A percentile compares a stretch with the other conserved stretches of the same genome.
Conservation (phyloP, 768 basidiomycete genomes). For the Lentinula edodes region DNA sequence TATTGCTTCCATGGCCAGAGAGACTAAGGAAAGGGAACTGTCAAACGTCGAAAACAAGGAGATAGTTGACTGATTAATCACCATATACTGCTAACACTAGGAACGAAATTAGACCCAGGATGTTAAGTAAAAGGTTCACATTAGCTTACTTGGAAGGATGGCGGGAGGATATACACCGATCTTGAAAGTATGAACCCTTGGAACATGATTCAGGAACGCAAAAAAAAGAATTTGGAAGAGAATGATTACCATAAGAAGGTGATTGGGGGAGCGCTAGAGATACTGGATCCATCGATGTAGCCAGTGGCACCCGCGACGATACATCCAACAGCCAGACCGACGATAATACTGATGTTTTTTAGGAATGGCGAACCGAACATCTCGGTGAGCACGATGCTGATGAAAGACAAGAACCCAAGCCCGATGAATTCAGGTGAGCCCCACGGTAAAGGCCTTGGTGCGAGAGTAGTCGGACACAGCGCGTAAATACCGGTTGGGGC, state of each 20-base stretch:
- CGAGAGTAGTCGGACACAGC: slow-evolving; percentile 66
- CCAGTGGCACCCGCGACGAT: slow-evolving; percentile 78
- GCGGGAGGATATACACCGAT: slow-evolving; percentile 72
- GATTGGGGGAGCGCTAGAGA: slow-evolving; percentile 65
- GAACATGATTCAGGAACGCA: background rate
- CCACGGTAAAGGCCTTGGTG: slow-evolving; percentile 73
- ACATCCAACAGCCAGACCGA: slow-evolving; percentile 71
- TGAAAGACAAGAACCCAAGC: slow-evolving; percentile 70
- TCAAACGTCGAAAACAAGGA: background rate
- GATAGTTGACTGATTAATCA: slow-evolving; percentile 5
- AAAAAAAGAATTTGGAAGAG: background rate
- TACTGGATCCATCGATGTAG: slow-evolving; percentile 64
- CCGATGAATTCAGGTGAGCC: slow-evolving; percentile 82
- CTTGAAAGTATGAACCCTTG: slow-evolving; percentile 72
- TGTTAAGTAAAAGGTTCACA: too few relatives aligned
- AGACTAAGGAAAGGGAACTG: slow-evolving; percentile 34
- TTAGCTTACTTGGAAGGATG: slow-evolving; percentile 26
- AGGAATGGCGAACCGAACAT: slow-evolving; percentile 83
- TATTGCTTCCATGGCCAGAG: slow-evolving; percentile 77
- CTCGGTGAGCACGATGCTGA: slow-evolving; percentile 28
- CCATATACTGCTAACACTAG: slow-evolving; percentile 31
- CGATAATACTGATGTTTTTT: slow-evolving; percentile 73
- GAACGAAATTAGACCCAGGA: background rate
- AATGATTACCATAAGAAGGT: slow-evolving; percentile 67
- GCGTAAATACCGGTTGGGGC: slow-evolving; percentile 65